Evolutionary conservation across 495 filamentous ascomycete species (phyloP).

Genomic region (Podospora didyma): DNA sequence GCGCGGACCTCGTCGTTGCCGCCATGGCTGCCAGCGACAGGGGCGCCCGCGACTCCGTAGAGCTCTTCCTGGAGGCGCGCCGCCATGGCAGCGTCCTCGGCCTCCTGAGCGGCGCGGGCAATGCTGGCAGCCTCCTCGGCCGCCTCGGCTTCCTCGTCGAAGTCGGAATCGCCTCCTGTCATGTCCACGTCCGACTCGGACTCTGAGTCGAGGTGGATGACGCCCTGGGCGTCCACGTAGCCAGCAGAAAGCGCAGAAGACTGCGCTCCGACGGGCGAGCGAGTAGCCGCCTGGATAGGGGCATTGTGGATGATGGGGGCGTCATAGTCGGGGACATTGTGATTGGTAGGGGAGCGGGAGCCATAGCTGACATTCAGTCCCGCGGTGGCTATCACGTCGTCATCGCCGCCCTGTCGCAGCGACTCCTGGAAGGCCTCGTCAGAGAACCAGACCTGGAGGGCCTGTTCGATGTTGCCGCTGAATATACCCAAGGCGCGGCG

Average conservation of each 20-base stretch:
- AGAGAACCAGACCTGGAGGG: conserved; percentile 84
- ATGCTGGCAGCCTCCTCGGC: conserved; percentile 32
- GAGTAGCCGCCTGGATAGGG: too few relatives aligned
- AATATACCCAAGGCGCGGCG: conserved; percentile 69
- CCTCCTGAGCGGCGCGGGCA: conserved; percentile 47
- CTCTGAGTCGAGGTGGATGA: conserved; percentile 70
- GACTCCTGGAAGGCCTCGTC: conserved; percentile 62
- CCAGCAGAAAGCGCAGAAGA: conserved; percentile 27
- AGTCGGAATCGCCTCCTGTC: conserved; percentile 54
- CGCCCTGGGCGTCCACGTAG: conserved; percentile 53
- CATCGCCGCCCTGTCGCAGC: too few relatives aligned
- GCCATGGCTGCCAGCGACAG: too few relatives aligned
- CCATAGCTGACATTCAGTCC: too few relatives aligned
- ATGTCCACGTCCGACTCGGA: conserved; percentile 40
- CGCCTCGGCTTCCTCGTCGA: conserved; percentile 23
- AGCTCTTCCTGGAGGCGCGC: conserved; percentile 87
- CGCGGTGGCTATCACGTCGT: too few relatives aligned
- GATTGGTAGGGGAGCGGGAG: too few relatives aligned
- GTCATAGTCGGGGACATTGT: too few relatives aligned
- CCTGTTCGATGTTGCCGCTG: conserved; percentile 76
- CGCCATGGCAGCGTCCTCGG: conserved; percentile 93
- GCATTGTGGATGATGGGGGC: too few relatives aligned
- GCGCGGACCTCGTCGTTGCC: conserved; percentile 70
- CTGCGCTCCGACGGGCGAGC: conserved; percentile 12
- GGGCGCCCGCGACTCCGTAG: conserved; percentile 67